Conservation (phyloP, 208 protist species). For the Entamoeba nuttalli region DNA sequence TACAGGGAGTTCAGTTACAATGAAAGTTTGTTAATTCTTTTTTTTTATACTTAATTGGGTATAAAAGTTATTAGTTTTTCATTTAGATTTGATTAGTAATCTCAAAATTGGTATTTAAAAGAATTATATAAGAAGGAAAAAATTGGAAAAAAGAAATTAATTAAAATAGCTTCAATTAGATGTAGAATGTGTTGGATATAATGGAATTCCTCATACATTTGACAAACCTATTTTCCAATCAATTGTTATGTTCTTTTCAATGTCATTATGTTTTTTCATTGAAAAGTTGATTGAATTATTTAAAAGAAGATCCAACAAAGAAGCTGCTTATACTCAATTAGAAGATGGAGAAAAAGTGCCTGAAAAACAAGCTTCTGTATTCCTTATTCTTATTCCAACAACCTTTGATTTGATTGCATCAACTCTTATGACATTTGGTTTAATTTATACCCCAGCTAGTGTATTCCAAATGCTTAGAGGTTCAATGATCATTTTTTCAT, state of each 20-base stretch:
- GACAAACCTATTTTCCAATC: constrained; percentile 27
- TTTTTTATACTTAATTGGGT: too few relatives aligned
- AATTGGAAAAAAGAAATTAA: too few relatives aligned
- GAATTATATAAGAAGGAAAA: too few relatives aligned
- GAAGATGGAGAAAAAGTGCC: neutral
- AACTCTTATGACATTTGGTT: constrained; percentile 60
- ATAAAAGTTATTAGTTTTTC: too few relatives aligned
- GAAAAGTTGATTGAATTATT: neutral
- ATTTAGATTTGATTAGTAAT: too few relatives aligned
- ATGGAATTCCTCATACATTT: neutral
- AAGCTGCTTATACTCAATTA: neutral
- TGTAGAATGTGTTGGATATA: neutral
- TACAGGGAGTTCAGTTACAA: neutral
- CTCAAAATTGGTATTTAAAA: too few relatives aligned
- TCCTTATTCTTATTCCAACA: neutral
- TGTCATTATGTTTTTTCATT: constrained; percentile 15
- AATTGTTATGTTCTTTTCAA: constrained; percentile 12
- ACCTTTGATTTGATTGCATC: constrained; percentile 11
- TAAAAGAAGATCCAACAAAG: neutral
- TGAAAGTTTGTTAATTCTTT: neutral
- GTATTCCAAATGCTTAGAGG: constrained; percentile 72
- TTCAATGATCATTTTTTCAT: constrained; percentile 61
- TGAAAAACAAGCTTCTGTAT: neutral
- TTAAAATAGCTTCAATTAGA: neutral
- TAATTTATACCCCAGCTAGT: constrained; percentile 61